Conservation (phyloP, 345 rosid genomes). For the Ceriops zippeliana region DNA sequence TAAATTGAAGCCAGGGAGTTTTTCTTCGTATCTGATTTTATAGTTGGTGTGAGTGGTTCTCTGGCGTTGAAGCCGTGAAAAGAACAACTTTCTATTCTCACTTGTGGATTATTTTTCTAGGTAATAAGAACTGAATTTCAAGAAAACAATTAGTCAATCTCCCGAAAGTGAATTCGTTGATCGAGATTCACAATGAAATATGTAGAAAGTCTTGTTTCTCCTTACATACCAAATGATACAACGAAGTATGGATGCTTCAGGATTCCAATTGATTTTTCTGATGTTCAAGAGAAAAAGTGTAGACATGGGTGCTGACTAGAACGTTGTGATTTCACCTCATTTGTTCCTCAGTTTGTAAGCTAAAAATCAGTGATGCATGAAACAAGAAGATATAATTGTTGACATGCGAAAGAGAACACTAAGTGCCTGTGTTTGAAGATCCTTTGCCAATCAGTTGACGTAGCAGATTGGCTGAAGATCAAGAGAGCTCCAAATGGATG, state of each 20-base stretch:
- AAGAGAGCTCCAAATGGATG: conserved; percentile 56
- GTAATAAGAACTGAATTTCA: too few relatives aligned
- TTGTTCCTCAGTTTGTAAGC: background rate
- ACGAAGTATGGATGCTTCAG: background rate
- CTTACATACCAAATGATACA: background rate
- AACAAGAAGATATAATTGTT: background rate
- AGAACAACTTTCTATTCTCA: too few relatives aligned
- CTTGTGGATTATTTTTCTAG: too few relatives aligned
- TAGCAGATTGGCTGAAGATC: conserved; percentile 63
- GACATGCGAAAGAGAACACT: too few relatives aligned
- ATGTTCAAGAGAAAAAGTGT: background rate
- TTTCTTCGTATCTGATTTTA: too few relatives aligned
- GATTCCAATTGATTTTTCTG: background rate
- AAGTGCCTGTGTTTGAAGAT: background rate
- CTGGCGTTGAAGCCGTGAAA: too few relatives aligned
- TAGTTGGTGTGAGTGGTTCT: too few relatives aligned
- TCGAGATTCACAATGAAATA: background rate
- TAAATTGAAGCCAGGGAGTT: too few relatives aligned
- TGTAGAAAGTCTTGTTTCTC: background rate
- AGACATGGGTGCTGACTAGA: too few relatives aligned
- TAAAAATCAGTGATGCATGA: conserved; percentile 5
- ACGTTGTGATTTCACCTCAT: background rate
- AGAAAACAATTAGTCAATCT: too few relatives aligned
- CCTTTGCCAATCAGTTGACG: conserved; percentile 33
- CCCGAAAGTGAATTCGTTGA: background rate